Evolutionary conservation across 495 filamentous ascomycete genomes (phyloP).

Genomic region (Glutinoglossum americanum): DNA sequence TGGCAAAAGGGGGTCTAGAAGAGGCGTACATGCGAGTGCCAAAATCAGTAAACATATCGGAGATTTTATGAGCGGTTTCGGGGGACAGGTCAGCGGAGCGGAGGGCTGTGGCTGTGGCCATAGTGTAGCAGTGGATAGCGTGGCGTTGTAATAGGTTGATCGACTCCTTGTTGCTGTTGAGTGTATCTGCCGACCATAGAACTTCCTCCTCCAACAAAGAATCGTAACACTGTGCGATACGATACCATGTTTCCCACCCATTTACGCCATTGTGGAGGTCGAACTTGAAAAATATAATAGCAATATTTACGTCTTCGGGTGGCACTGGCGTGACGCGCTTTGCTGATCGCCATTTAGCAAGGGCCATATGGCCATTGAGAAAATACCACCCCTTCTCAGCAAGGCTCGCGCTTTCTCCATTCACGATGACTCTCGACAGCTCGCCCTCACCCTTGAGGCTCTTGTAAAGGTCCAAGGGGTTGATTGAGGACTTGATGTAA

Average conservation of each 20-base stretch:
- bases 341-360: conserved; percentile 72
- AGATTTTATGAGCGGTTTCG: conserved; percentile 42
- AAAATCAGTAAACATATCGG: conserved; percentile 77
- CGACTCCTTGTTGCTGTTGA: conserved; percentile 65
- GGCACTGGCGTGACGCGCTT: conserved; percentile 57
- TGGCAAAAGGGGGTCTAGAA: conserved; percentile 44
- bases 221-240: conserved; percentile 80
- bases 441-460: conserved; percentile 55
- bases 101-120: conserved; percentile 60
- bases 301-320: conserved; percentile 71
- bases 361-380: conserved; percentile 63
- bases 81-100: conserved; percentile 35
- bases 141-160: conserved; percentile 55
- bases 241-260: conserved; percentile 92
- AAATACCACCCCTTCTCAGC: conserved; percentile 86
- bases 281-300: conserved; percentile 56
- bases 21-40: conserved; percentile 77
- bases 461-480: conserved; percentile 59
- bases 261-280: conserved; percentile 71
- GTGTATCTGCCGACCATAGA: conserved; percentile 86
- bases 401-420: conserved; percentile 30
- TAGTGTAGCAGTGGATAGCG: conserved; percentile 82
- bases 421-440: conserved; percentile 28
- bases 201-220: conserved; percentile 77
- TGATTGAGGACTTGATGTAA: conserved; percentile 60